Evolutionary conservation across 345 rosid species (phyloP).

Genomic region (Rhizophora mangle): DNA sequence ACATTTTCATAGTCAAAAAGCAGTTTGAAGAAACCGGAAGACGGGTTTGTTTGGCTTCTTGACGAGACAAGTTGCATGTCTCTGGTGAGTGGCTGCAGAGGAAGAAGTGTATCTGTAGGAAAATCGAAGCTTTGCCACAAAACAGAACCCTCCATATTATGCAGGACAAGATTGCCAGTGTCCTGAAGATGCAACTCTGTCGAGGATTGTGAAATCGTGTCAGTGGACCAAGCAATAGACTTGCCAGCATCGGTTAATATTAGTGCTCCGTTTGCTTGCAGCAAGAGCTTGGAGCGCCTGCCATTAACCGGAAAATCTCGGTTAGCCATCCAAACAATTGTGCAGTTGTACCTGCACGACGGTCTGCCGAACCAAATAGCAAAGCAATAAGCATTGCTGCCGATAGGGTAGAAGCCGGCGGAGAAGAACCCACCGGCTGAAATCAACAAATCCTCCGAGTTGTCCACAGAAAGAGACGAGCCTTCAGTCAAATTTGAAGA

Average conservation of each 20-base stretch:
- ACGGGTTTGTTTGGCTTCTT: constrained; percentile 27
- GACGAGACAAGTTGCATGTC: constrained; percentile 27
- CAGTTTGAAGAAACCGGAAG: constrained; percentile 27
- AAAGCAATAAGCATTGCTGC: constrained; percentile 31
- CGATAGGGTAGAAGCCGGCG: constrained; percentile 36
- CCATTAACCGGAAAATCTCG: constrained; percentile 42
- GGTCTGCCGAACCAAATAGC: constrained; percentile 32
- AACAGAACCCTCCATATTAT: neutral
- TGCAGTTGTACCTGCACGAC: neutral
- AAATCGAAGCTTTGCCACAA: constrained; percentile 36
- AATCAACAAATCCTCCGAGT: constrained; percentile 15
- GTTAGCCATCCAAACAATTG: constrained; percentile 45
- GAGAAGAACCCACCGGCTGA: constrained; percentile 26
- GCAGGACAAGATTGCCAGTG: constrained; percentile 31
- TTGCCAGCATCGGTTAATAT: constrained; percentile 26
- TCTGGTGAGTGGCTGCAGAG: constrained; percentile 29
- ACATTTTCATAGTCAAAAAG: constrained; percentile 26
- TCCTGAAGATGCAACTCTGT: constrained; percentile 15
- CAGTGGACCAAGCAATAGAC: constrained; percentile 18
- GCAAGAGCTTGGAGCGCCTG: constrained; percentile 30
- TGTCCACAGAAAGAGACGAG: no score
- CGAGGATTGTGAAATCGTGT: constrained; percentile 1
- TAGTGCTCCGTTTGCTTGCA: constrained; percentile 20
- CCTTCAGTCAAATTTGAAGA: neutral
- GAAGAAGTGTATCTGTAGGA: constrained; percentile 47